These are phyloP conservation scores for Candida orba DNA, from an alignment of 805 yeast genomes.

Conservation along the genomic window DNA sequence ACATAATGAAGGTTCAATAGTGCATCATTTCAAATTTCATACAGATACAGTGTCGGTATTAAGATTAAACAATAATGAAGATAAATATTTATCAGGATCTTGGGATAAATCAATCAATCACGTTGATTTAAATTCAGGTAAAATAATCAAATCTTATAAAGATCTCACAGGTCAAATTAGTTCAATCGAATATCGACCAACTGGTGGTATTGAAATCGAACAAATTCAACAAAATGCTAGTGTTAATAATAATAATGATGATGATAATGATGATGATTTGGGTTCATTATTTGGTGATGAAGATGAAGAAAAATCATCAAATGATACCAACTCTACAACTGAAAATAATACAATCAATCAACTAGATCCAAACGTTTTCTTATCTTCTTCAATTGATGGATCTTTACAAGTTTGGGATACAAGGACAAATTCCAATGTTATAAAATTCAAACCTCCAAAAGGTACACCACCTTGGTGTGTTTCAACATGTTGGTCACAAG, in stretches of 20 bases:
- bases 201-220: constrained; percentile 23
- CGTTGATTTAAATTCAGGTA: constrained; percentile 85
- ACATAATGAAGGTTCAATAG: constrained; percentile 73
- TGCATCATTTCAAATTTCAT: constrained; percentile 71
- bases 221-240: constrained; percentile 10
- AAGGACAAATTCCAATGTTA: constrained; percentile 40
- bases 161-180: constrained; percentile 76
- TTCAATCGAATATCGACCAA: constrained; percentile 63
- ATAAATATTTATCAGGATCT: constrained; percentile 66
- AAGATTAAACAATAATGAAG: constrained; percentile 53
- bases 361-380: constrained; percentile 45
- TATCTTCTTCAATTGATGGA: constrained; percentile 83
- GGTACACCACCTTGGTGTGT: constrained; percentile 92
- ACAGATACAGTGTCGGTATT: constrained; percentile 69
- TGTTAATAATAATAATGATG: constrained; percentile 28
- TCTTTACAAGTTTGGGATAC: constrained; percentile 76
- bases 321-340: no score
- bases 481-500: constrained; percentile 79
- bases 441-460: constrained; percentile 46
- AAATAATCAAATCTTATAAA: constrained; percentile 36
- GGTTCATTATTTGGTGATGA: constrained; percentile 57
- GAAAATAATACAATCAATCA: constrained; percentile 11
- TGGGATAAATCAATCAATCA: constrained; percentile 81
- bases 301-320: constrained; percentile 28
- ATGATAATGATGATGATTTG: constrained; percentile 35